Evolutionary conservation across 108 stramenopile genomes (phyloP).

Genomic region (Aurantiochytrium sp.): DNA sequence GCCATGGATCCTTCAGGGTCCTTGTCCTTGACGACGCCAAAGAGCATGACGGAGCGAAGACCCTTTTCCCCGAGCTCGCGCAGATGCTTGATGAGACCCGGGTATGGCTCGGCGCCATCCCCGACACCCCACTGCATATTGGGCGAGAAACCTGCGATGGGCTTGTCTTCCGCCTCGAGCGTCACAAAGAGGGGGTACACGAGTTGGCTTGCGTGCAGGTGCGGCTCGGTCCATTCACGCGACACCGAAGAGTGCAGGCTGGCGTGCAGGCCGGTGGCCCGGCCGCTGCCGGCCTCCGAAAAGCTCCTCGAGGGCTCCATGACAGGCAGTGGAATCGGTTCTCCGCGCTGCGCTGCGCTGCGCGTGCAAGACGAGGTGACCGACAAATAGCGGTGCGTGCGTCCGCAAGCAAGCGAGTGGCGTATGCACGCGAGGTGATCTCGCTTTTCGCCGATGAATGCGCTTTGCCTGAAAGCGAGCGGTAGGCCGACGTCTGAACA

Average conservation of each 20-base stretch:
- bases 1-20: neutral
- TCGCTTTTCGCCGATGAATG: neutral
- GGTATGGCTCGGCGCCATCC: neutral
- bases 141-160: neutral
- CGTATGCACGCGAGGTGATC: neutral
- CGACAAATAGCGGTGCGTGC: neutral
- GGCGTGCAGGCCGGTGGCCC: neutral
- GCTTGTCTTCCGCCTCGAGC: neutral
- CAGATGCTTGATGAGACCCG: neutral
- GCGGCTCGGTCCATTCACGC: neutral
- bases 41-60: conserved; percentile 3
- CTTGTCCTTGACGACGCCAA: conserved; percentile 19
- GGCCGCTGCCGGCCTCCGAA: neutral
- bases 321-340: neutral
- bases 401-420: neutral
- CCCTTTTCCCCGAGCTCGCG: neutral
- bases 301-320: neutral
- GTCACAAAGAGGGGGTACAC: conserved; percentile 8
- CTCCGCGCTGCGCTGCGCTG: neutral
- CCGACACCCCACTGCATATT: neutral
- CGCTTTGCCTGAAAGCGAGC: neutral
- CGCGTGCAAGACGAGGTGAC: neutral
- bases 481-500: neutral
- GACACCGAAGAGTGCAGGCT: neutral
- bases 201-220: neutral